Evolutionary conservation across 129 eudicot genomes (phyloP), one percentile per base, ranked within the genome.

Genomic region (Flaveria bidentis): DNA sequence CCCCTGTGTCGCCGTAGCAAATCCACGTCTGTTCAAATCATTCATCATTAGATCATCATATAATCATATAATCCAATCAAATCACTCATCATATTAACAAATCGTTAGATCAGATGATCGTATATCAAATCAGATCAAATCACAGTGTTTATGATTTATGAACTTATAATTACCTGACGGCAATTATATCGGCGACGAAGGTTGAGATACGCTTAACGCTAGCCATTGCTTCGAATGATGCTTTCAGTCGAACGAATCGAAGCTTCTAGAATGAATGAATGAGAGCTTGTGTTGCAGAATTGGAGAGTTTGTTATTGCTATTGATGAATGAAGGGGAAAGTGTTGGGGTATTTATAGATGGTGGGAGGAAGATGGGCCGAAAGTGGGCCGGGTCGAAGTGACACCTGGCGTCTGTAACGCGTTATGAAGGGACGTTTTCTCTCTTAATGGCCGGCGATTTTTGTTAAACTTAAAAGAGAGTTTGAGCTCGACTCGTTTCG

Each of bases 21-120:
- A 87, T 28, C 97, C 96, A 56, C 93, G 86, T 64, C 88, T 87
- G 76, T 70, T 70, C 1, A 70, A 13, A 18, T 17, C 10, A 47
- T 17, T 26, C 14, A 15, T 71, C 33, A 28, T 39, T 39, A 71
- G 45, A 69, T 60, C 16, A 9, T 8, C 13, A 45, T 1, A 8
- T 2, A 10, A 45, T 1, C 50, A 9, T 45, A 45, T 44, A 7
- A 44, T 28, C 30, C 30, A 28, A 28, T 45, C 50, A 45, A 9
- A 45, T 45, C 50, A 45, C 50, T 9, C 50, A 45, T 0, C 14
- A 0, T 45, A 9, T 45, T 4, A 45, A 6, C 50, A 9, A 10
- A 45, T 8, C 50, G 2, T 45, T 10, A 10, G 13, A 10, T 9
- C 50, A 1, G 13, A 45, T 45, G 1, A 45, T 45, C 14, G 5